Percentiles rank a stretch among this genome's conserved stretches.
Conservation (phyloP, 164 flowering plant genomes). For the Tetrastigma voinierianum region DNA sequence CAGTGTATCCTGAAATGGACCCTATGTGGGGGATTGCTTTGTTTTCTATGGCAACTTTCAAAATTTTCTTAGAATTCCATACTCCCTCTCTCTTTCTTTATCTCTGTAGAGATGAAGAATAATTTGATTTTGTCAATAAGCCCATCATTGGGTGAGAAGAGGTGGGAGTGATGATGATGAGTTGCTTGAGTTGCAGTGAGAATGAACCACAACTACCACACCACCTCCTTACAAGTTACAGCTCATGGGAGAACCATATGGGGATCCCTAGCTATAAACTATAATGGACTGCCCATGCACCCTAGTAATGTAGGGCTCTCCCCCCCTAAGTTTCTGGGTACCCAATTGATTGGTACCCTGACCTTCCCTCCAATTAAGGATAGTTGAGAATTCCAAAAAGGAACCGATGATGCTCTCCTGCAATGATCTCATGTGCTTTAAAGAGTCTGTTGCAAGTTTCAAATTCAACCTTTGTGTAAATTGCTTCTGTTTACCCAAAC, state of each 20-base stretch:
- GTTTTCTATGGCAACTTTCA: background rate
- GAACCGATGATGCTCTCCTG: constrained; percentile 1
- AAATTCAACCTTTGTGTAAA: too few species aligned
- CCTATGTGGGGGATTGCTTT: background rate
- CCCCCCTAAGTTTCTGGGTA: constrained; percentile 1
- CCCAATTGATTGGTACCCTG: background rate
- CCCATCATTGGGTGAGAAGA: background rate
- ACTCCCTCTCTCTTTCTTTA: too few species aligned
- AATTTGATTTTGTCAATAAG: background rate
- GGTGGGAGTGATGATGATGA: constrained; percentile 1
- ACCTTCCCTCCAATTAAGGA: constrained; percentile 8
- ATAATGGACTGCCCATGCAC: too few species aligned
- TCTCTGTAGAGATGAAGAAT: too few species aligned
- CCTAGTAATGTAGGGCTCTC: background rate
- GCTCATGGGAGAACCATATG: background rate
- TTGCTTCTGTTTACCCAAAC: too few species aligned
- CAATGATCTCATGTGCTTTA: constrained; percentile 6
- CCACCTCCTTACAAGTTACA: too few species aligned
- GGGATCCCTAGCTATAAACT: too few species aligned
- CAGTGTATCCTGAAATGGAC: constrained; percentile 11
- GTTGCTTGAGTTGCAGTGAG: background rate
- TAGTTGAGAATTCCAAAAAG: constrained; percentile 3
- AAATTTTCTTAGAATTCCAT: too few species aligned
- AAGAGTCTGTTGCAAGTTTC: background rate
- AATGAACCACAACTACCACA: background rate